Evolutionary conservation across 108 stramenopile species (phyloP).

Genomic region (Stephanodiscus minutulus): DNA sequence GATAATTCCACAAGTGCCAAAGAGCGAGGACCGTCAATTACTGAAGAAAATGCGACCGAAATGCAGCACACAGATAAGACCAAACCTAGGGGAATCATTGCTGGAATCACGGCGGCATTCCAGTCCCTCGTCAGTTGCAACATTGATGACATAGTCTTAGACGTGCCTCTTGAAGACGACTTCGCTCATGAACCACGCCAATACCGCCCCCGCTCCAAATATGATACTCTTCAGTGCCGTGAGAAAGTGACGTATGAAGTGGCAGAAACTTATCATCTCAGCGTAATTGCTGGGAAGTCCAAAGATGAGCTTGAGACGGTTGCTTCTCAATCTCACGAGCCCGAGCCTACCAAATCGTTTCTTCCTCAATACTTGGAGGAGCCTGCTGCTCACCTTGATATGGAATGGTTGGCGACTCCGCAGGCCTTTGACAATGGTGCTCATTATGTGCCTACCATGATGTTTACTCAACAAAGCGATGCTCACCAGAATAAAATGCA

Average conservation of each 20-base stretch:
- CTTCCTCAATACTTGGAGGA: background rate
- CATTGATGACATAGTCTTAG: background rate
- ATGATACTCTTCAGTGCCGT: background rate
- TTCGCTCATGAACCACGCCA: background rate
- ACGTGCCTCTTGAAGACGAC: background rate
- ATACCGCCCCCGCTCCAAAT: background rate
- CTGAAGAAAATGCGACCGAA: background rate
- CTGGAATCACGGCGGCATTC: background rate
- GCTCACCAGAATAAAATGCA: background rate
- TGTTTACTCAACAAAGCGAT: background rate
- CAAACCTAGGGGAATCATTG: background rate
- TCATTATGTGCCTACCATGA: background rate
- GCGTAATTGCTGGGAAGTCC: background rate
- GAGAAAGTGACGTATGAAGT: constrained; percentile 11
- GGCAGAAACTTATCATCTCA: constrained; percentile 3
- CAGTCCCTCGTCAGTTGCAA: background rate
- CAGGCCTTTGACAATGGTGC: background rate
- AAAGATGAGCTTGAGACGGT: background rate
- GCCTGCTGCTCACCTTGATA: background rate
- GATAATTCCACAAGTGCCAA: background rate
- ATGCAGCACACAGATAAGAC: background rate
- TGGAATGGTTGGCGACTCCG: background rate
- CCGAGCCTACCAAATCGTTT: background rate
- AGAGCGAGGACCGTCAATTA: no score
- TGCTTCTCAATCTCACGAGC: background rate